phyloP scores from a whole-genome alignment of 2,329 filamentous ascomycete genomes.

The Xylaria sp. region DNA sequence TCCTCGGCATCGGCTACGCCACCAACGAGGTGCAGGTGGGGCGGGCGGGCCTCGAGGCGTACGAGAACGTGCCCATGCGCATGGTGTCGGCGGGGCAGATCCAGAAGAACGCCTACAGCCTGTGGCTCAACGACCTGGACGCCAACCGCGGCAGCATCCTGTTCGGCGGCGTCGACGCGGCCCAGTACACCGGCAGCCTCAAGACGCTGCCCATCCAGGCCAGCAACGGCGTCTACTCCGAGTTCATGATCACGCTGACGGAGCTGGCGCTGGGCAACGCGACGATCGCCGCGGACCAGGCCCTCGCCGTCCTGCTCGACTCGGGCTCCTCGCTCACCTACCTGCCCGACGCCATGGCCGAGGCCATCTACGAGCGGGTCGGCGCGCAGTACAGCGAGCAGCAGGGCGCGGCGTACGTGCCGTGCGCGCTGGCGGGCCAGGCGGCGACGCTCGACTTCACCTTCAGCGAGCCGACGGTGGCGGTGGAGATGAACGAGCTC shows the following conservation, averaged over 20 bases:
- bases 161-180: conserved; percentile 74
- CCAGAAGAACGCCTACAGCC: conserved; percentile 68
- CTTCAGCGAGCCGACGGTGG: conserved; percentile 57
- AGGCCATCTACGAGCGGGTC: conserved; percentile 48
- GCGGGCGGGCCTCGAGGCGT: conserved; percentile 55
- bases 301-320: conserved; percentile 69
- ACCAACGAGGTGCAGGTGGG: conserved; percentile 76
- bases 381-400: conserved; percentile 54
- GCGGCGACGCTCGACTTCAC: conserved; percentile 52
- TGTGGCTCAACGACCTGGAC: conserved; percentile 75
- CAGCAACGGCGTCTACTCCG: conserved; percentile 52
- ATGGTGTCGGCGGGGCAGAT: conserved; percentile 65
- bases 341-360: conserved; percentile 57
- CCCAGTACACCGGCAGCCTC: conserved; percentile 64
- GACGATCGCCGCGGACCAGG: conserved; percentile 49
- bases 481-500: conserved; percentile 61
- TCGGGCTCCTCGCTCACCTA: conserved; percentile 70
- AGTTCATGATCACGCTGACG: conserved; percentile 73
- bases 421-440: conserved; percentile 54
- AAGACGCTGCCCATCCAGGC: conserved; percentile 68
- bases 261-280: conserved; percentile 50
- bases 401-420: conserved; percentile 62
- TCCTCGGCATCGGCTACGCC: conserved; percentile 83
- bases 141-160: conserved; percentile 68
- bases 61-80: conserved; percentile 70